Evolutionary conservation across 768 basidiomycete species (phyloP), one percentile per base, ranked within the genome.

Genomic region (Cystobasidium ongulense): DNA sequence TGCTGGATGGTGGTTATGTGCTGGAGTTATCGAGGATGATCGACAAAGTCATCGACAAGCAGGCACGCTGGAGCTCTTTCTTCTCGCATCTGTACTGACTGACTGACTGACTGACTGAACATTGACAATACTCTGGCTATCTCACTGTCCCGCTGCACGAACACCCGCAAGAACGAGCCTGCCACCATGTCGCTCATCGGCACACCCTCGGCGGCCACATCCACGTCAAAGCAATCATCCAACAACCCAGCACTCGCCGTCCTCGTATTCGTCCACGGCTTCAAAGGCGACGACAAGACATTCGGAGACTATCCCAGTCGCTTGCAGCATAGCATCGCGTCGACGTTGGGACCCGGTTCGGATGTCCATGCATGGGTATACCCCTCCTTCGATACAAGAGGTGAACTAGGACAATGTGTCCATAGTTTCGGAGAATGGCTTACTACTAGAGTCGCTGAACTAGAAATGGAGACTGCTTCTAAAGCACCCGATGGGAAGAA

Each of bases 201-300:
- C 46, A 50, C 46, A n/a, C 46, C 46, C 46, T 17, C 46, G 33
- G 11, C 57, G 33, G 57, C 57, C 17, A 31, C 57, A 59, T 27
- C 33, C 25, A 35, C 57, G 8, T 27, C 57, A 4, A 59, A 13
- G 29, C 23, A 13, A 15, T 5, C 57, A 59, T 5, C 25, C 25
- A 35, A 59, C 57, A 59, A 43, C n/a, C 68, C 68, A 1, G 10
- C n/a, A 10, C 68, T 71, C 21, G 18, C 27, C 31, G 52, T 54
- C 31, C 35, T 71, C 15, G 52, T 71, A 7, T 71, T 71, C 39
- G 68, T 71, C 8, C 68, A 71, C 31, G 68, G 68, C 15, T 71
- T 71, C 54, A 71, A 71, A 61, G 68, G 68, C 50, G 68, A 71
- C 27, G 68, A 71, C 53, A 71, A 36, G 33, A 71, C 68, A 13